Base-by-base conservation (phyloP, 306 rosid genomes). In the Sechiopsis laciniata region DNA sequence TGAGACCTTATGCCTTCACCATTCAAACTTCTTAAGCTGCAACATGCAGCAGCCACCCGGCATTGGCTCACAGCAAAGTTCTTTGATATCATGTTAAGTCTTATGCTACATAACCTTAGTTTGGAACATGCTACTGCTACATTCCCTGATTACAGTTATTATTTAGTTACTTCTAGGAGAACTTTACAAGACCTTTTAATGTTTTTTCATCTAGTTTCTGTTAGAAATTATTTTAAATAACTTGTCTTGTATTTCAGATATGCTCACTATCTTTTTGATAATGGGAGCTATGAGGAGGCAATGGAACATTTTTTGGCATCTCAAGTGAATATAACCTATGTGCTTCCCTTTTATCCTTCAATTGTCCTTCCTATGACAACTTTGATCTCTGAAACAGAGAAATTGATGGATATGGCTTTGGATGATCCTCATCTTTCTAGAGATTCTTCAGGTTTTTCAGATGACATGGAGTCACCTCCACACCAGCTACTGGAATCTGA, bases 261-360 rank as follows among this genome's bases (percentile, higher is more conserved):
- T 76, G 99, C 97, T 72, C 99, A 95, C 83, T 84, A 88, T 87
- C 96, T 87, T 78, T 95, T 89, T 82, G 99, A 91, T 35, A 89
- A 84, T 88, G 97, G 90, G 78, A 90, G 87, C 84, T 95, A 89
- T 77, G 99, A 91, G 87, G 99, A 88, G 72, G 96, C 97, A 74
- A 85, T 95, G 99, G 99, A 89, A 79, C 96, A 95, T 73, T 95
- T 95, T 82, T 74, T 91, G 82, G 96, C 85, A 56, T 89, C 99
- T 74, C 97, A 88, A 84, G 95, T 91, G 52, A 92, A 95, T 69
- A 82, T 91, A 82, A 91, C 91, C 55, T 88, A 89, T 77, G 99
- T 95, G 21, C 95, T 95, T 75, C 91, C 96, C 26, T 76, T 95
- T 67, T 95, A 86, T 84, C 90, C 95, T 55, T 91, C 92, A 58